Percentiles rank a stretch among this genome's conserved stretches.
phyloP scores from a whole-genome alignment of 176 grass and related monocot species.

The Eleusine indica region DNA sequence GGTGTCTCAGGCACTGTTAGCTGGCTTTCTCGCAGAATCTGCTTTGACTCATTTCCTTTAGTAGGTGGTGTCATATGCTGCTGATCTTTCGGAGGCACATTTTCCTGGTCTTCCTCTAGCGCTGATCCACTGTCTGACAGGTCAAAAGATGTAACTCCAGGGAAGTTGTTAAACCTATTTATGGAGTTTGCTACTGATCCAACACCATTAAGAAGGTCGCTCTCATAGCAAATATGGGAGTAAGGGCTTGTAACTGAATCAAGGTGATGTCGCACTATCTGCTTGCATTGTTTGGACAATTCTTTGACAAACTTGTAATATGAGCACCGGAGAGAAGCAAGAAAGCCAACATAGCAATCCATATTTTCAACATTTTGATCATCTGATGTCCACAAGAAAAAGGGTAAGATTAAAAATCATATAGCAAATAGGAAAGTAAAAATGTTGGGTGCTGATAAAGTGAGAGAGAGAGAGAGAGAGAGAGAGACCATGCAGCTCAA shows the following conservation, averaged over 20 bases:
- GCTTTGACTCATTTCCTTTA: constrained; percentile 72
- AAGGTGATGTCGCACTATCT: constrained; percentile 85
- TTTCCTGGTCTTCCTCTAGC: constrained; percentile 69
- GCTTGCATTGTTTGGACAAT: constrained; percentile 94
- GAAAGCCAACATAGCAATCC: constrained; percentile 96
- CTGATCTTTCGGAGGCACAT: constrained; percentile 78
- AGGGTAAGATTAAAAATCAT: background rate
- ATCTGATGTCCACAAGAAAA: constrained; percentile 42
- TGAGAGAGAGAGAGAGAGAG: constrained; percentile 2
- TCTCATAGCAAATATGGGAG: constrained; percentile 86
- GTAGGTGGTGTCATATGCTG: constrained; percentile 78
- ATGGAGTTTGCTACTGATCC: constrained; percentile 51
- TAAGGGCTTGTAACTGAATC: constrained; percentile 90
- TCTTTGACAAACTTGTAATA: constrained; percentile 70
- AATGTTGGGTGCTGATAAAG: background rate
- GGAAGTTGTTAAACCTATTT: constrained; percentile 62
- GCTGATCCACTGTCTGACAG: constrained; percentile 65
- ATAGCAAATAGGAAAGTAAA: constrained; percentile 33
- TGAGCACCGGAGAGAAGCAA: constrained; percentile 73
- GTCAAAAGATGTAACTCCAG: constrained; percentile 66
- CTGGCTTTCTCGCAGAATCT: constrained; percentile 79
- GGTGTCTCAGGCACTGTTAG: constrained; percentile 95
- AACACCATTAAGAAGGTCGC: constrained; percentile 50
- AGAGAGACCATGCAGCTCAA: constrained; percentile 26
- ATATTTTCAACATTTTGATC: constrained; percentile 68